A percentile compares a stretch with the other conserved stretches of the same genome.
These are phyloP conservation scores for Isoetes taiwanensis DNA, from an alignment of 75 land plant genomes.

Conservation along the genomic window DNA sequence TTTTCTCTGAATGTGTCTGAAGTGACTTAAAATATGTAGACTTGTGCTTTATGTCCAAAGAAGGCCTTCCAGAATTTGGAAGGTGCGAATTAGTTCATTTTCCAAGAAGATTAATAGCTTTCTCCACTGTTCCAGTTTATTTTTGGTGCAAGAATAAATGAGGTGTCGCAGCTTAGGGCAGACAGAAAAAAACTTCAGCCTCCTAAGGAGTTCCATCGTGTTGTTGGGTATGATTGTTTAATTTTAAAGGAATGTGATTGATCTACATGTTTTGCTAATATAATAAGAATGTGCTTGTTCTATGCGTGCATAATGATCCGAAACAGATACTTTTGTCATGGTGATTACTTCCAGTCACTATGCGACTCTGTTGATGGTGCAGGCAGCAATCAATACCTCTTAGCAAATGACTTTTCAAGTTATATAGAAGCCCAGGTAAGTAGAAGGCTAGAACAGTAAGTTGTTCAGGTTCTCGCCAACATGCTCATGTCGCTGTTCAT, in stretches of 20 bases:
- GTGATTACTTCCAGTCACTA: constrained; percentile 57
- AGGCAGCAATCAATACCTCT: constrained; percentile 40
- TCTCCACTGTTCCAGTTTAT: constrained; percentile 30
- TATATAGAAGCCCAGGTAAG: constrained; percentile 68
- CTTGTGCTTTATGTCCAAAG: too few species aligned
- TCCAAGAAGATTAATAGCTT: background rate
- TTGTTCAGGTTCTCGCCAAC: too few species aligned
- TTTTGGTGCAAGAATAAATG: constrained; percentile 47
- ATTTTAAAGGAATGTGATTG: too few species aligned
- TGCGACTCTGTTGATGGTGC: constrained; percentile 47
- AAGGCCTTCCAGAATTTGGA: too few species aligned
- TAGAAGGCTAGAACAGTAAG: too few species aligned
- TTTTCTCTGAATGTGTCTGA: background rate
- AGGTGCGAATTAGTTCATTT: too few species aligned
- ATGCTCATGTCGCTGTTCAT: too few species aligned
- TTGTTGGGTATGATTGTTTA: constrained; percentile 36
- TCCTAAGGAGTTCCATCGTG: constrained; percentile 47
- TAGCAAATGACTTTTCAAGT: constrained; percentile 51
- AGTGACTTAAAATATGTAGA: too few species aligned
- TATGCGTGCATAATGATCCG: constrained; percentile 46
- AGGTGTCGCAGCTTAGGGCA: constrained; percentile 42
- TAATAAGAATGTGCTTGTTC: background rate
- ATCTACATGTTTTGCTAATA: too few species aligned
- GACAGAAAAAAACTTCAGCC: constrained; percentile 25
- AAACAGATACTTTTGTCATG: constrained; percentile 43